Evolutionary conservation across 2,329 filamentous ascomycete species (phyloP), one percentile per base, ranked within the genome.

Genomic region (Claviceps purpurea): DNA sequence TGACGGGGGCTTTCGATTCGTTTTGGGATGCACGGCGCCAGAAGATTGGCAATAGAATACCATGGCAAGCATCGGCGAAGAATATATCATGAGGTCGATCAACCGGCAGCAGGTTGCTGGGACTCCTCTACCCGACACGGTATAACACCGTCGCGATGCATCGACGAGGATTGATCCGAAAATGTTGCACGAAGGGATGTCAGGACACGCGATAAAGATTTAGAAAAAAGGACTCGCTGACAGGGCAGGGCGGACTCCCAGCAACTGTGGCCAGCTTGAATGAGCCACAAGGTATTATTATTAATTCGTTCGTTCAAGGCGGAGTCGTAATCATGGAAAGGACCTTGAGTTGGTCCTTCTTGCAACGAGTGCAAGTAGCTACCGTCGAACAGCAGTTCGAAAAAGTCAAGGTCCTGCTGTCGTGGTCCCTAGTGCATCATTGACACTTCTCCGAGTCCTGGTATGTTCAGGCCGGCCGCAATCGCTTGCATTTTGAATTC

Each of bases 401-500:
- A 39, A 44, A 16, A 42, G 26, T 37, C 41, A 34, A 50, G 51
- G 16, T 41, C 26, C 50, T 30, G 16, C 14, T 18, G 37, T 45
- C 46, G 22, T 54, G 20, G 8, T 13, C 52, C 30, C 50, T 64
- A 66, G 58, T 66, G 63, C 58, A 66, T 61, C 63, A 66, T 64
- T 49, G 64, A 64, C 60, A 76, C 72, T 56, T 77, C 73, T 51
- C 69, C 70, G 54, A 76, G 73, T 41, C 68, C 66, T 14, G 65
- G 68, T 52, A 67, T 60, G 49, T 62, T 69, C 54, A 75, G 65
- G 18, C 72, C 73, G 8, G 72, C 73, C 38, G 73, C 69, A 40
- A 70, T 59, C 43, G 68, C 68, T 47, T 70, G 67, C 16, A 69
- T 70, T 57, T 78, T 73, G 52, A 79, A 80, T 56, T 95, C 89